Conservation (phyloP, 768 basidiomycete species). For the Strobilomyces confusus region DNA sequence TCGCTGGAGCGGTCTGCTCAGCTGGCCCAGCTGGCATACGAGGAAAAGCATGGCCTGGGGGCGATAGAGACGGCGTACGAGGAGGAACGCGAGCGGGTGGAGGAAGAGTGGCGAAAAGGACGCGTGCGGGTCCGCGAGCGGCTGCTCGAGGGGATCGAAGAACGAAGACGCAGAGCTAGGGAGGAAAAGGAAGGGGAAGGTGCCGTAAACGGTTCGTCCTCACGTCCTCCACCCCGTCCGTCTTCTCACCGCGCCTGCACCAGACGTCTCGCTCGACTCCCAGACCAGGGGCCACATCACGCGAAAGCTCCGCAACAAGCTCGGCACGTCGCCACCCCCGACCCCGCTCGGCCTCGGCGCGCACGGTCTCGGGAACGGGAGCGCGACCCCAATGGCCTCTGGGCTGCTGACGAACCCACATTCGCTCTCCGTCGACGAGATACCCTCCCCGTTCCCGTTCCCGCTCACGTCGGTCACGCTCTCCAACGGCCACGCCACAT, state of each 20-base stretch:
- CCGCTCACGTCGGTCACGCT: constrained; percentile 58
- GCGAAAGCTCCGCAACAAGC: constrained; percentile 78
- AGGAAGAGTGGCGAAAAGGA: constrained; percentile 78
- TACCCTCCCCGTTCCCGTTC: constrained; percentile 81
- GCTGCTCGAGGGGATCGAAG: constrained; percentile 80
- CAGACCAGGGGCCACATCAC: constrained; percentile 79
- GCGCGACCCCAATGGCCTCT: constrained; percentile 56
- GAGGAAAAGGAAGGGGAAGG: constrained; percentile 91
- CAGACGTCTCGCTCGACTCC: constrained; percentile 71
- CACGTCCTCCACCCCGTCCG: not conserved
- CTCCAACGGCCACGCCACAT: constrained; percentile 32
- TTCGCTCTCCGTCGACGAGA: constrained; percentile 80
- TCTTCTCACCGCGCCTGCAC: not conserved
- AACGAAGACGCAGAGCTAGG: constrained; percentile 69
- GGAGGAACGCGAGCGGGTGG: constrained; percentile 74
- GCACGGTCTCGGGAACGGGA: constrained; percentile 35
- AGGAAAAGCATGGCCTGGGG: constrained; percentile 67
- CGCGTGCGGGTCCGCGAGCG: constrained; percentile 72
- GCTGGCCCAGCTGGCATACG: constrained; percentile 59
- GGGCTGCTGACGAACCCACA: constrained; percentile 77
- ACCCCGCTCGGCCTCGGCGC: constrained; percentile 57
- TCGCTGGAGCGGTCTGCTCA: constrained; percentile 75
- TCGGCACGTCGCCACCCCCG: constrained; percentile 74
- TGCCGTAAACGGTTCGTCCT: constrained; percentile 56
- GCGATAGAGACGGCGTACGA: constrained; percentile 67